These are phyloP conservation scores for Dryas alaskensis DNA, from an alignment of 306 rosid genomes.

Conservation along the genomic window DNA sequence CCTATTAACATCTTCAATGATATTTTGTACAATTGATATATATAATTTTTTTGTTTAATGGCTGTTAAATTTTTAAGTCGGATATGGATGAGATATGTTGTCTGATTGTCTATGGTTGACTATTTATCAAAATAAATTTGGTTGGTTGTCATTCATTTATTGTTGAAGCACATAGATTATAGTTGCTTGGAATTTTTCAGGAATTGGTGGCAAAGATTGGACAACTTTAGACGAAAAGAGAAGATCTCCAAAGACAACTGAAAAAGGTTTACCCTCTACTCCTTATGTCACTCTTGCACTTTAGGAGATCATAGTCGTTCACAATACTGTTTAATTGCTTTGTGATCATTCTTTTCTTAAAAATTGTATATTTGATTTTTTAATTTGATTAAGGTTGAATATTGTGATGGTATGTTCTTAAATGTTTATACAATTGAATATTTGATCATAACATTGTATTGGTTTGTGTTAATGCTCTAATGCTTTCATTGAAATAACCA, in stretches of 20 bases:
- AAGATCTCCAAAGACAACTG: slow-evolving; percentile 66
- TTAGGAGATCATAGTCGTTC: background rate
- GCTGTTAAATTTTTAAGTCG: background rate
- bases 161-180: slow-evolving; percentile 7
- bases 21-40: background rate
- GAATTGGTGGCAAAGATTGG: slow-evolving; percentile 61
- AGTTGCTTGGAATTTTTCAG: slow-evolving; percentile 46
- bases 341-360: too few species aligned
- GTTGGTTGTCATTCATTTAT: slow-evolving; percentile 8
- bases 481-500: too few species aligned
- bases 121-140: background rate
- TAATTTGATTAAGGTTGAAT: too few species aligned
- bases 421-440: too few species aligned
- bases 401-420: too few species aligned
- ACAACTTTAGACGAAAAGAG: slow-evolving; percentile 66
- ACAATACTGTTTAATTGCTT: background rate
- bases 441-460: too few species aligned
- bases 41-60: background rate
- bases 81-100: background rate
- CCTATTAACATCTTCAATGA: background rate
- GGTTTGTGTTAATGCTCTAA: too few species aligned
- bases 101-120: background rate
- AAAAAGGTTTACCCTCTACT: slow-evolving; percentile 49
- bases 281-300: background rate
- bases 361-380: too few species aligned